These are phyloP conservation scores for Grigorovia humatica DNA, from an alignment of 805 yeast species.

Conservation along the genomic window DNA sequence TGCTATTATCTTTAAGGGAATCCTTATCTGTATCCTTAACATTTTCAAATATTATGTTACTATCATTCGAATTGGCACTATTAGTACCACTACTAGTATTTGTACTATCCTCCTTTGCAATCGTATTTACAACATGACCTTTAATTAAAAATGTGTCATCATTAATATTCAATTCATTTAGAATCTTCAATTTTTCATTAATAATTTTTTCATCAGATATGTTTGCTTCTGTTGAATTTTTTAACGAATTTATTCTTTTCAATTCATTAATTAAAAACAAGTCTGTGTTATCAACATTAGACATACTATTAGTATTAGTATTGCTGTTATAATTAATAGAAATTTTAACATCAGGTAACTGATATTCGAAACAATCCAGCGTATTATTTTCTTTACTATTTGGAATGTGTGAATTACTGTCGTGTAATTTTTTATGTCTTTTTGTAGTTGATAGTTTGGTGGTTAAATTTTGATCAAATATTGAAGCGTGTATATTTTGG, in stretches of 20 bases:
- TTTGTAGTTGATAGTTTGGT: background rate
- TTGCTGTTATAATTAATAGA: background rate
- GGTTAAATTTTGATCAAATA: too few species aligned
- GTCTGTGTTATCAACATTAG: background rate
- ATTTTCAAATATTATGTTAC: background rate
- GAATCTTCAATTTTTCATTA: background rate
- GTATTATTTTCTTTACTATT: slow-evolving; percentile 5
- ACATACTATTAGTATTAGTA: background rate
- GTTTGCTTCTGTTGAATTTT: background rate
- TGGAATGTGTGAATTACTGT: background rate
- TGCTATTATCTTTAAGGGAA: background rate
- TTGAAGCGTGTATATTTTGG: background rate
- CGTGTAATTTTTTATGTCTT: background rate
- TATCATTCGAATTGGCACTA: background rate
- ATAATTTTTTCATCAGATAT: background rate
- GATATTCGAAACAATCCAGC: slow-evolving; percentile 23
- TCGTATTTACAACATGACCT: background rate
- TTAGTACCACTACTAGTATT: too few species aligned
- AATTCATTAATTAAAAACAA: slow-evolving; percentile 1
- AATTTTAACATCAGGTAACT: slow-evolving; percentile 16
- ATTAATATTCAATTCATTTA: background rate
- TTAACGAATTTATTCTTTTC: background rate
- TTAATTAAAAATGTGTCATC: background rate
- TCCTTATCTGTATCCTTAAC: background rate
- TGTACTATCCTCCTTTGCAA: too few species aligned